Conservation (phyloP, 169 alveolate genomes). For the Theileria sp. region DNA sequence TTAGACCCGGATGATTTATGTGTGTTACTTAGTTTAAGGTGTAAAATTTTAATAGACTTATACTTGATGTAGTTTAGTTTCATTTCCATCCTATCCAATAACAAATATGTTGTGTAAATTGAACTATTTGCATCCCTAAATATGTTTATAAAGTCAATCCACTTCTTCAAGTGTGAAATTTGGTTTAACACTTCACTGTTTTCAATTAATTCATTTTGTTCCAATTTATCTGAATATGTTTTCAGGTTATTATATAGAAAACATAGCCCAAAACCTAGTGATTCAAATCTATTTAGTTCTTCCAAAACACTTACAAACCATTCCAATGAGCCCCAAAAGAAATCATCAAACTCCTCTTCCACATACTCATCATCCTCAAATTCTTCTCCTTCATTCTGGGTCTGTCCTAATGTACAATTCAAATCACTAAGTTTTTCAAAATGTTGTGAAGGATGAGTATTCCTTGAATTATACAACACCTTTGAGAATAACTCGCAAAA, state of each 20-base stretch:
- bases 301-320: slow-evolving; percentile 28
- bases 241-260: slow-evolving; percentile 6
- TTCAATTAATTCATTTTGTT: neutral
- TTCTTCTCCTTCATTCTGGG: neutral
- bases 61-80: slow-evolving; percentile 10
- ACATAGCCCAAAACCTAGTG: slow-evolving; percentile 24
- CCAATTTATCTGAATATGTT: neutral
- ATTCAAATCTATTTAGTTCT: slow-evolving; percentile 12
- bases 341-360: slow-evolving; percentile 6
- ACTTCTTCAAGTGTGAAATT: neutral
- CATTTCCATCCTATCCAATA: slow-evolving; percentile 26
- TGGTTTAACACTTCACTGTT: neutral
- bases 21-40: slow-evolving; percentile 13
- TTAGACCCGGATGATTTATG: neutral
- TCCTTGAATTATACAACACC: neutral
- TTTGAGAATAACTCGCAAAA: slow-evolving; percentile 3
- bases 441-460: neutral
- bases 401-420: neutral
- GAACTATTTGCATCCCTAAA: slow-evolving; percentile 35
- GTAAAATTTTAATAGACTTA: slow-evolving; percentile 8
- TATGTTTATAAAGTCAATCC: slow-evolving; percentile 26
- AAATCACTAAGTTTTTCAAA: neutral
- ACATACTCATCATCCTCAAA: neutral
- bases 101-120: slow-evolving; percentile 24
- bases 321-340: slow-evolving; percentile 22